Evolutionary conservation across 331 rosid species (phyloP).

Genomic region (Ulmus americana): DNA sequence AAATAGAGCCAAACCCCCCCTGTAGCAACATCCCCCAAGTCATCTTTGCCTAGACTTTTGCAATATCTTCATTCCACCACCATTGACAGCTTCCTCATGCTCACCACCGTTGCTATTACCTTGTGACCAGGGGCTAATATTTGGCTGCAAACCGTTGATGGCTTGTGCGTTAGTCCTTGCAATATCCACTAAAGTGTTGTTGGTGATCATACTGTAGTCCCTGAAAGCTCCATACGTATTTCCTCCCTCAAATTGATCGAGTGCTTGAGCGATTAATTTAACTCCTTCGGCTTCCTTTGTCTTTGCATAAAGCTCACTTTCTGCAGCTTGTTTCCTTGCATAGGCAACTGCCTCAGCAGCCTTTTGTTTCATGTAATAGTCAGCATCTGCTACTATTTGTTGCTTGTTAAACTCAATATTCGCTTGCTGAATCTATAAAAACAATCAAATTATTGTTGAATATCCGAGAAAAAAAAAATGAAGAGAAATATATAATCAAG

Average conservation of each 20-base stretch:
- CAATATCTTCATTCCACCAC: slow-evolving; percentile 43
- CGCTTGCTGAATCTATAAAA: slow-evolving; percentile 42
- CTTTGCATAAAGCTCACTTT: slow-evolving; percentile 41
- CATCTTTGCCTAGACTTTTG: slow-evolving; percentile 23
- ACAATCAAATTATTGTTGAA: too few relatives aligned
- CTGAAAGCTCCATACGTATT: slow-evolving; percentile 33
- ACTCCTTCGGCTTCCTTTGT: slow-evolving; percentile 50
- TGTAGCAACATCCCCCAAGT: too few relatives aligned
- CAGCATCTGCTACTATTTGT: too few relatives aligned
- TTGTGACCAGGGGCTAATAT: slow-evolving; percentile 46
- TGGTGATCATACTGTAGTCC: slow-evolving; percentile 44
- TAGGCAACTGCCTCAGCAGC: slow-evolving; percentile 36
- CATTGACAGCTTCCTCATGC: not conserved
- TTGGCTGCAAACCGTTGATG: slow-evolving; percentile 44
- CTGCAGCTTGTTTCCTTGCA: slow-evolving; percentile 37
- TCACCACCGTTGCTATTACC: slow-evolving; percentile 9
- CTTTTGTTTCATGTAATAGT: slow-evolving; percentile 28
- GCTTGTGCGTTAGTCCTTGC: slow-evolving; percentile 47
- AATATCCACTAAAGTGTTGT: slow-evolving; percentile 40
- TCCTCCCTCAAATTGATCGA: slow-evolving; percentile 36
- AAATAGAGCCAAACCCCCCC: too few relatives aligned
- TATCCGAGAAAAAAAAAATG: too few relatives aligned
- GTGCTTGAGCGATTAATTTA: slow-evolving; percentile 34
- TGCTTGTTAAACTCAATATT: slow-evolving; percentile 37
- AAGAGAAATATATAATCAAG: too few relatives aligned